Base-by-base conservation (phyloP, 2,329 filamentous ascomycete species). In the Chaetomium sp. region DNA sequence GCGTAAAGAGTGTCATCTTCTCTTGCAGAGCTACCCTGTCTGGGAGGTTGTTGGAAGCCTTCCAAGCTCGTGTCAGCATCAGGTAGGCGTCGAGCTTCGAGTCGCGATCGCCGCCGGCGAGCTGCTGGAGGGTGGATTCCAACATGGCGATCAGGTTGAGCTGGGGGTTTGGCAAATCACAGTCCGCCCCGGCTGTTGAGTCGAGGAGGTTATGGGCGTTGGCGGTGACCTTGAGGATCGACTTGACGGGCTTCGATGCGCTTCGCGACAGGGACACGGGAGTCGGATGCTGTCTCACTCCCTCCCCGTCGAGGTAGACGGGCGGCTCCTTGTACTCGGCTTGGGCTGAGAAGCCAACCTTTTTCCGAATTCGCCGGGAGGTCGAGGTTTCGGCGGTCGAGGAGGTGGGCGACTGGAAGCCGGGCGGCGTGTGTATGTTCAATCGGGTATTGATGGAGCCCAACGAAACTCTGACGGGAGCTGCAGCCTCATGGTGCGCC, bases 41-140 rank as follows among this genome's bases (percentile, higher is more conserved):
- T 0, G 93, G 93, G 16, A 96, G 79, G 70, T 91, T 90, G 67
- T 93, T 91, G 64, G 94, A 97, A 6, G 90, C 85, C 74, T 92
- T 91, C 70, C 97, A 80, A 4, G 89, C 88, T 38, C 87, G 85
- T 35, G 90, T 86, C 53, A 99, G 81, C 72, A 90, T 90, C 74
- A 89, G 87, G 73, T 99, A 98, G 57, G 93, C 92, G 78, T 99
- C 95, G 35, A 95, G 78, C 70, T 90, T 90, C 13, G 87, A 88
- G 64, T 87, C 85, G 60, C 89, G 83, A 70, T 93, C 90, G 33
- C 87, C 81, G 25, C 90, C 88, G 45, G 90, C 90, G 56, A 99
- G 83, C 77, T 95, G 90, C 76, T 91, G 89, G 42, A 92, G 84
- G 5, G 92, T 87, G 0, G 92, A 96, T 71, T 96, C 91, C 69